Evolutionary conservation across 306 rosid genomes (phyloP), one percentile per base, ranked within the genome.

Genomic region (Leucaena leucocephala): DNA sequence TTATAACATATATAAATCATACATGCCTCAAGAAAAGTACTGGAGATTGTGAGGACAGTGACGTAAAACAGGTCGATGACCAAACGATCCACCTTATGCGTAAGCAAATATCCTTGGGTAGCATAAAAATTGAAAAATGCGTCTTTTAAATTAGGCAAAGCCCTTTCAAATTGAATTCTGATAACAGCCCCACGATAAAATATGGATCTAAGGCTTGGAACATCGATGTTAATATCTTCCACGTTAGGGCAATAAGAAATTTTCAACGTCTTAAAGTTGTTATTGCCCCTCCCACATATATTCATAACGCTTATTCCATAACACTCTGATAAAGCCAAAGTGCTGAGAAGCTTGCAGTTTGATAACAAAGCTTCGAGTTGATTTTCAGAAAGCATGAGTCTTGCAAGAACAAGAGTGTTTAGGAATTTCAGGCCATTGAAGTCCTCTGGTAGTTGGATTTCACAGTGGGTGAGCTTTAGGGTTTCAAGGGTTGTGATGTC

Each of bases 21-120:
- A 55, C 19, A 55, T 55, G 19, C 94, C 91, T 90, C 94, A 2
- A 80, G 61, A n/a, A 90, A 55, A 7, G 52, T 3, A 46, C 82
- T 78, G 5, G 84, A 55, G 34, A 55, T 46, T 17, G 86, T 72
- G 3, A 90, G 85, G 39, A 83, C 46, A 0, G n/a, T 15, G 45
- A 59, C 86, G 48, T 44, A 1, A 4, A 5, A 19, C 45, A 84
- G 3, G 34, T 33, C 16, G 39, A 3, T 1, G 36, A 35, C 67
- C 2, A 87, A 9, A 9, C 1, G 7, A 48, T 90, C 85, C 0
- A 82, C 2, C 1, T 6, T 3, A 12, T 4, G n/a, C 34, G 69
- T 9, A 35, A 4, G 48, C 4, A 54, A 2, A n/a, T 62, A 76
- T 16, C 10, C 17, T 35, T 9, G 69, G 0, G 78, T 0, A 22